Percentiles rank a stretch among this genome's conserved stretches.
These are phyloP conservation scores for Murraya paniculata DNA, from an alignment of 345 rosid species.

Conservation along the genomic window DNA sequence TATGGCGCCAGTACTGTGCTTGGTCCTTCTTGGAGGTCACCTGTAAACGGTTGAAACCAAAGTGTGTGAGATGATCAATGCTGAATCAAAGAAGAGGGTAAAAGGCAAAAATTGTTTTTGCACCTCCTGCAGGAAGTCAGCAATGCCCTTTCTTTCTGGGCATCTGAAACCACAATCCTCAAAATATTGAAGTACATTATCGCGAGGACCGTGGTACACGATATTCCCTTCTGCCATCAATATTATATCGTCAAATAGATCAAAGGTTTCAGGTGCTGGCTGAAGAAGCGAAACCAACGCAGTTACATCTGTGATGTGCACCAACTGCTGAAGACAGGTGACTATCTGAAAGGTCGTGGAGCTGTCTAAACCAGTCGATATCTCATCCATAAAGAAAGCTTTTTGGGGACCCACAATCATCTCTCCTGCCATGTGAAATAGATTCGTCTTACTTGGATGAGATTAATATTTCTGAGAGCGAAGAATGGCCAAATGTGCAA, in stretches of 20 bases:
- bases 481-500: not conserved
- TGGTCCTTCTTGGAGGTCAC: constrained; percentile 52
- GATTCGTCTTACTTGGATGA: not conserved
- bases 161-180: constrained; percentile 56
- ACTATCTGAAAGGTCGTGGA: constrained; percentile 58
- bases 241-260: constrained; percentile 56
- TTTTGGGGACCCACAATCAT: constrained; percentile 51
- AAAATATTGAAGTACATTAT: constrained; percentile 38
- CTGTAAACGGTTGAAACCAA: constrained; percentile 19
- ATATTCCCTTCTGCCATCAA: constrained; percentile 56
- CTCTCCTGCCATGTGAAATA: constrained; percentile 38
- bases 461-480: not conserved
- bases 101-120: not conserved
- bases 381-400: constrained; percentile 58
- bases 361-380: constrained; percentile 63
- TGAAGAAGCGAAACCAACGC: constrained; percentile 61
- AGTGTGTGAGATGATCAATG: not conserved
- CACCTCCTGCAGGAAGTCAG: constrained; percentile 60
- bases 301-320: constrained; percentile 40
- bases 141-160: constrained; percentile 50
- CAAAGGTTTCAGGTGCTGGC: constrained; percentile 58
- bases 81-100: not conserved
- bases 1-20: constrained; percentile 43
- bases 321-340: constrained; percentile 45
- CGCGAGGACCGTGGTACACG: constrained; percentile 48